These are phyloP conservation scores for Olyra latifolia DNA, from an alignment of 176 grass and related monocot species.

Conservation along the genomic window DNA sequence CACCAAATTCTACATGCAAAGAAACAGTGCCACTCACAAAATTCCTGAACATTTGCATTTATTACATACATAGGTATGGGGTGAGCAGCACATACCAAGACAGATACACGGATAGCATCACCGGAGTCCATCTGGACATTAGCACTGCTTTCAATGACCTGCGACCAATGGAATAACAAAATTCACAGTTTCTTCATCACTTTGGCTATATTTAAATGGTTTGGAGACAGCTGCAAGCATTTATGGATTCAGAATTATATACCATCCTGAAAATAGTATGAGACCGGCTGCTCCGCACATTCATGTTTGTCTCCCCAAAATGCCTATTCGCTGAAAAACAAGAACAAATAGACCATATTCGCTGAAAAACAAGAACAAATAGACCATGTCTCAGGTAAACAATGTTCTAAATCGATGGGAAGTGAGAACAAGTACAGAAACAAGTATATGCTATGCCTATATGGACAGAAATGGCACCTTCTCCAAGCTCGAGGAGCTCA, in stretches of 20 bases:
- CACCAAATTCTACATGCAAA: slow-evolving; percentile 79
- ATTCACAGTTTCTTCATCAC: background rate
- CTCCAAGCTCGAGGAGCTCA: slow-evolving; percentile 75
- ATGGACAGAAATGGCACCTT: slow-evolving; percentile 47
- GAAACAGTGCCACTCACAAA: slow-evolving; percentile 1
- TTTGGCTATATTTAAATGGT: background rate
- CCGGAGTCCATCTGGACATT: slow-evolving; percentile 45
- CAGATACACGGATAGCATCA: slow-evolving; percentile 84
- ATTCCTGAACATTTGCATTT: slow-evolving; percentile 9
- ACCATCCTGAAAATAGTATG: slow-evolving; percentile 98
- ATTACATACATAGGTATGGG: background rate
- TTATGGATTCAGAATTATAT: slow-evolving; percentile 24
- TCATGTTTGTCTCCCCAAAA: slow-evolving; percentile 98
- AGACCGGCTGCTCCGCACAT: slow-evolving; percentile 74
- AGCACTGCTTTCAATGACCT: slow-evolving; percentile 95
- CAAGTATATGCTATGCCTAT: background rate
- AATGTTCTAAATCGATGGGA: background rate
- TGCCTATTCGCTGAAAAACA: slow-evolving; percentile 75
- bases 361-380: slow-evolving; percentile 41
- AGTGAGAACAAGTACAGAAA: slow-evolving; percentile 1
- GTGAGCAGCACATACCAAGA: slow-evolving; percentile 59
- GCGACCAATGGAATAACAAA: slow-evolving; percentile 3
- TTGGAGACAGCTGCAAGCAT: background rate
- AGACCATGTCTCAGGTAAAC: background rate
- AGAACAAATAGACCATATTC: too few relatives aligned